A percentile compares a stretch with the other conserved stretches of the same genome.
These are phyloP conservation scores for Cylindrodendrum hubeiense DNA, from an alignment of 2,329 filamentous ascomycete species.

Conservation along the genomic window DNA sequence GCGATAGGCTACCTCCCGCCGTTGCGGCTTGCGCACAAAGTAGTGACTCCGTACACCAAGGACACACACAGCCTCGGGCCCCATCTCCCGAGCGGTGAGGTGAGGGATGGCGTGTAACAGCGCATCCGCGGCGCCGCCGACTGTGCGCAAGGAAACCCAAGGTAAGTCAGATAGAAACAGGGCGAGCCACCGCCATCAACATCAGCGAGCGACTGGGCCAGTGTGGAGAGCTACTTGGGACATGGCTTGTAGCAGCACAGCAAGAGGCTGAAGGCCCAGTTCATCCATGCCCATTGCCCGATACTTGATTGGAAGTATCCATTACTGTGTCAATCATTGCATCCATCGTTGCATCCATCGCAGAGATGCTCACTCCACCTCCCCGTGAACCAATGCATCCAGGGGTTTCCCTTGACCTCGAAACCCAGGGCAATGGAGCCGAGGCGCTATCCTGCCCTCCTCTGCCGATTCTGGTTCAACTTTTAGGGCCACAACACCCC, in stretches of 20 bases:
- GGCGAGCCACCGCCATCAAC: neutral
- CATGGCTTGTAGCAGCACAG: neutral
- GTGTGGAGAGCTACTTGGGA: neutral
- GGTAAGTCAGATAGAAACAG: neutral
- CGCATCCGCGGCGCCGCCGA: neutral
- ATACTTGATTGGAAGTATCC: neutral
- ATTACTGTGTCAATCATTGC: neutral
- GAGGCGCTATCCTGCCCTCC: neutral
- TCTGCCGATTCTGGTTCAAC: slow-evolving; percentile 2
- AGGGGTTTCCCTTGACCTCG: slow-evolving; percentile 16
- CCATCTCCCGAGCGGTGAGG: slow-evolving; percentile 19
- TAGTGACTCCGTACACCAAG: neutral
- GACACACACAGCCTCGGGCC: neutral
- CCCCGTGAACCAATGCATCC: slow-evolving; percentile 11
- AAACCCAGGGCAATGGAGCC: slow-evolving; percentile 8
- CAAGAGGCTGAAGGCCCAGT: neutral
- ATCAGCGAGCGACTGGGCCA: neutral
- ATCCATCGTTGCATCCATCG: neutral
- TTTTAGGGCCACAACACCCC: slow-evolving; percentile 18
- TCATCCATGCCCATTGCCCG: neutral
- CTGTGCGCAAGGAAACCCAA: neutral
- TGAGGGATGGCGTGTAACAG: neutral
- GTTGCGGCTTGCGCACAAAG: slow-evolving; percentile 8
- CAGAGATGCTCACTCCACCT: neutral
- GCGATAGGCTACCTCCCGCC: slow-evolving; percentile 9